phyloP scores from a whole-genome alignment of 306 rosid genomes.

The Medicago ruthenica region DNA sequence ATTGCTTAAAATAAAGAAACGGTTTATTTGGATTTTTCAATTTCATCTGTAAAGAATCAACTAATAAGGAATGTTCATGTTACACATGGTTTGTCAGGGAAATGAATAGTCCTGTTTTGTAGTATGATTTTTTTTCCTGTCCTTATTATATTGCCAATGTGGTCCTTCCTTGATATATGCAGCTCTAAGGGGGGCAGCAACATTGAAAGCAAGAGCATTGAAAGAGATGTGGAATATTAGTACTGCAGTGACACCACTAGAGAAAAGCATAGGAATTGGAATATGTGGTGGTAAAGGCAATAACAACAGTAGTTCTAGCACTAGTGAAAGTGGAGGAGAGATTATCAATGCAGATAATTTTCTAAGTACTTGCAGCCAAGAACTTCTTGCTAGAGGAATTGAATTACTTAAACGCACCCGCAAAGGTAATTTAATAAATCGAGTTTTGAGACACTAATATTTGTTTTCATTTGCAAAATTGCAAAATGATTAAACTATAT shows the following conservation, averaged over 20 bases:
- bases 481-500: conserved; percentile 9
- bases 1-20: no score
- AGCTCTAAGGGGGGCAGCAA: conserved; percentile 95
- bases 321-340: conserved; percentile 78
- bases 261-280: conserved; percentile 71
- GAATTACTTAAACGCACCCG: conserved; percentile 95
- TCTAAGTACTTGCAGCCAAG: conserved; percentile 61
- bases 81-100: neutral
- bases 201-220: conserved; percentile 88
- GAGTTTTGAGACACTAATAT: neutral
- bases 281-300: conserved; percentile 68
- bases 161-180: conserved; percentile 38
- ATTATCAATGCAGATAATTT: conserved; percentile 58
- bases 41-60: neutral
- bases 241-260: conserved; percentile 75
- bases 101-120: neutral
- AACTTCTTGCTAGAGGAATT: conserved; percentile 82
- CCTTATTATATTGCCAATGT: neutral
- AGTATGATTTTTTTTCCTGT: neutral
- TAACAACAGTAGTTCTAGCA: conserved; percentile 49
- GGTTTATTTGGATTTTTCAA: neutral
- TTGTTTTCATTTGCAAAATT: neutral
- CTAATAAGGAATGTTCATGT: neutral
- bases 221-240: conserved; percentile 89
- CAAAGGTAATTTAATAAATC: conserved; percentile 57